Conservation (phyloP, 208 protist species). For the Blechomonas ayalai region DNA sequence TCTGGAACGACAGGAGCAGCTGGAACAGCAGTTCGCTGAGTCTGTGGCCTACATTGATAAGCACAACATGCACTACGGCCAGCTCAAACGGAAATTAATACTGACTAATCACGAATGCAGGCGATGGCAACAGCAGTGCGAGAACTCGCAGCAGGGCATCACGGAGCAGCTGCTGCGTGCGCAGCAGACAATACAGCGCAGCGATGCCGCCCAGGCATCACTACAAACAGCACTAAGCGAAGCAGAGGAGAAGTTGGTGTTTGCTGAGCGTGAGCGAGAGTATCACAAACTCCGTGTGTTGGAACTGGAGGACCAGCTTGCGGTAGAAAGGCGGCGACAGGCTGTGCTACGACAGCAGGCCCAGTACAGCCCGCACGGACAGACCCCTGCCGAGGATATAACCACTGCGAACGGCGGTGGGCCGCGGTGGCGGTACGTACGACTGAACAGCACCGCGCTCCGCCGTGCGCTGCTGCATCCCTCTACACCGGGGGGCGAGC, state of each 20-base stretch:
- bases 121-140: constrained; percentile 6
- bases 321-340: constrained; percentile 5
- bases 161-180: constrained; percentile 11
- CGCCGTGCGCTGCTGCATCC: no score
- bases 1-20: constrained; percentile 11
- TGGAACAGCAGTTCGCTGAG: constrained; percentile 21
- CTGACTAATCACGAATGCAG: constrained; percentile 9
- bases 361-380: no score
- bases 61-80: constrained; percentile 6
- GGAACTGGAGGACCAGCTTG: constrained; percentile 2
- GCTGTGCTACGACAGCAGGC: no score
- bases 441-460: background rate
- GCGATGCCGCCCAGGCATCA: constrained; percentile 1
- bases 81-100: constrained; percentile 6
- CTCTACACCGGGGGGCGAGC: no score
- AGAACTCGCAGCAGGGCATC: constrained; percentile 10
- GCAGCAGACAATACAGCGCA: constrained; percentile 1
- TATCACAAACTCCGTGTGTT: no score
- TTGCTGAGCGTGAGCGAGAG: no score
- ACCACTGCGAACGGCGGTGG: no score
- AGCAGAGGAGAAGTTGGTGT: background rate
- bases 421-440: constrained; percentile 3
- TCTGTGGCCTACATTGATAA: constrained; percentile 23
- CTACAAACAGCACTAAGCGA: constrained; percentile 6
- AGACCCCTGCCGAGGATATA: no score